Percentiles rank a stretch among this genome's conserved stretches.
These are phyloP conservation scores for Suhomyces emberorum DNA, from an alignment of 805 yeast genomes.

Conservation along the genomic window DNA sequence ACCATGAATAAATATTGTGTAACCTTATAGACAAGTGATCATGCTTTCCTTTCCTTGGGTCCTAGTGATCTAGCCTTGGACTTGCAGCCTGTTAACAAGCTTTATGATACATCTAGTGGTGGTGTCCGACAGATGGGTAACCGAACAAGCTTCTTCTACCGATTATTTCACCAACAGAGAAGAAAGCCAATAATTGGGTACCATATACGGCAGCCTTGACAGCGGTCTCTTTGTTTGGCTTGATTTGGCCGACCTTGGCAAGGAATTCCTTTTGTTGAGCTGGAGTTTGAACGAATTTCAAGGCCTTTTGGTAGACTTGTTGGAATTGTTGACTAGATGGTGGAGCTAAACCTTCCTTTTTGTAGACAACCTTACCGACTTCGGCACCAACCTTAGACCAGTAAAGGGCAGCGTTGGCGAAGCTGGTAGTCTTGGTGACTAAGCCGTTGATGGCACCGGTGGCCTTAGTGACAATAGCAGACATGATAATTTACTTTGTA, in stretches of 20 bases:
- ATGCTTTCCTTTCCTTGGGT: too few relatives aligned
- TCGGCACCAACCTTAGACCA: slow-evolving; percentile 72
- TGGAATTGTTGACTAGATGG: slow-evolving; percentile 77
- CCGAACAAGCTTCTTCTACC: slow-evolving; percentile 95
- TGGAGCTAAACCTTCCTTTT: slow-evolving; percentile 90
- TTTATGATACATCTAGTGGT: slow-evolving; percentile 13
- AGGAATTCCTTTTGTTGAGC: slow-evolving; percentile 59
- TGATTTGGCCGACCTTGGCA: slow-evolving; percentile 43
- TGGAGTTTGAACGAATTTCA: slow-evolving; percentile 35
- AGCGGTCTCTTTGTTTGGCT: slow-evolving; percentile 52
- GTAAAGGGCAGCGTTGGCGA: slow-evolving; percentile 62
- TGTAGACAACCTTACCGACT: slow-evolving; percentile 73
- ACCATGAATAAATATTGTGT: too few relatives aligned
- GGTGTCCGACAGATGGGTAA: slow-evolving; percentile 64
- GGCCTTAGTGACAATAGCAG: slow-evolving; percentile 43
- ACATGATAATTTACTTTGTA: slow-evolving; percentile 22
- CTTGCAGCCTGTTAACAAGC: background rate
- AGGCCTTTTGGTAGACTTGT: slow-evolving; percentile 56
- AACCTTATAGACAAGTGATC: too few relatives aligned
- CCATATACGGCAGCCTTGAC: slow-evolving; percentile 70
- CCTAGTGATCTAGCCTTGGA: background rate
- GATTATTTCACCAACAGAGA: slow-evolving; percentile 90
- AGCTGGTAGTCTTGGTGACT: slow-evolving; percentile 36
- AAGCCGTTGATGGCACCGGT: slow-evolving; percentile 34
- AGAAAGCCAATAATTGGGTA: slow-evolving; percentile 84